These are phyloP conservation scores for Phytophthora rubi DNA, from an alignment of 352 stramenopile species.

Conservation along the genomic window DNA sequence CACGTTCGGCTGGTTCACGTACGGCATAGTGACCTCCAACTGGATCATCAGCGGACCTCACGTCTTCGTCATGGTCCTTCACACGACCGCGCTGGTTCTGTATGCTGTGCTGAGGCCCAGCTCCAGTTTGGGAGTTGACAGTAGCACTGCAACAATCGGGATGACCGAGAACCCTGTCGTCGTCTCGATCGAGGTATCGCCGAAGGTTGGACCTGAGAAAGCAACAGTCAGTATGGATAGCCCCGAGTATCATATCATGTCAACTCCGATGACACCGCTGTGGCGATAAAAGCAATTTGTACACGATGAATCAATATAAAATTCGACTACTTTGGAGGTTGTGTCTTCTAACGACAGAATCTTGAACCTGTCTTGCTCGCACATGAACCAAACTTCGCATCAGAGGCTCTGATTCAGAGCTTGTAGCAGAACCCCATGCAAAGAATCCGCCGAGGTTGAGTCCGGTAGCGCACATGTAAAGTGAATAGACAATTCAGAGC, in stretches of 20 bases:
- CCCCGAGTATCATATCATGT: constrained; percentile 9
- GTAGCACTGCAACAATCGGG: background rate
- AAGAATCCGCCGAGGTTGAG: too few species aligned
- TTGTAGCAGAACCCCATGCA: too few species aligned
- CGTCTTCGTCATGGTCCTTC: constrained; percentile 39
- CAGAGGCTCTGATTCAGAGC: too few species aligned
- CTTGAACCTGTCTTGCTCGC: too few species aligned
- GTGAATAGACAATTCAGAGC: too few species aligned
- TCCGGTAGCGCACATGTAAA: too few species aligned
- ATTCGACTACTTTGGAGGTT: background rate
- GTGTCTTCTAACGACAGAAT: too few species aligned
- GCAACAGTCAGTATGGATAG: background rate
- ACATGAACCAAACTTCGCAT: too few species aligned
- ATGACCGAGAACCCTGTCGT: background rate
- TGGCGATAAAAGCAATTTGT: constrained; percentile 3
- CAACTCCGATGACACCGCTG: constrained; percentile 14
- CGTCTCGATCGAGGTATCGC: constrained; percentile 12
- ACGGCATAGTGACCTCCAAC: constrained; percentile 36
- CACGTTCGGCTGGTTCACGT: constrained; percentile 54
- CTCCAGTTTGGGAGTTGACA: background rate
- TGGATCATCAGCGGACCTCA: constrained; percentile 57
- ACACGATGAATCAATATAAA: background rate
- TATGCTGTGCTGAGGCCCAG: constrained; percentile 15
- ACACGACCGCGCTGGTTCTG: constrained; percentile 21
- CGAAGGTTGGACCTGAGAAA: constrained; percentile 7